These are phyloP conservation scores for Arxiozyma telluris DNA, from an alignment of 1,139 yeast species.

Conservation along the genomic window DNA sequence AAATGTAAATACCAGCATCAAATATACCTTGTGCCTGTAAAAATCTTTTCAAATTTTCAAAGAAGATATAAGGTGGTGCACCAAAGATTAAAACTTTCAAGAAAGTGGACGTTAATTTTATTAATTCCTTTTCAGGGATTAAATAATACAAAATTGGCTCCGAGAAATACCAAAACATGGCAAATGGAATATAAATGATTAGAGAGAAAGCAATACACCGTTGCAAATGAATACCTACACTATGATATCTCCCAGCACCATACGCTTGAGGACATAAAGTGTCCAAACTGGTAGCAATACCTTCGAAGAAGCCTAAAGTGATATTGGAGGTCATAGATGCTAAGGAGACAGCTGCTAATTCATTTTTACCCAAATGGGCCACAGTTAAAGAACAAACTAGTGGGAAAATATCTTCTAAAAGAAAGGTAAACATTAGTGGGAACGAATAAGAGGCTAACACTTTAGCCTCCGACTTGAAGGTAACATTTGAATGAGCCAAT, in stretches of 20 bases:
- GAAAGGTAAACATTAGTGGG: slow-evolving; percentile 59
- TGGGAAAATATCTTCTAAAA: slow-evolving; percentile 64
- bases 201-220: slow-evolving; percentile 53
- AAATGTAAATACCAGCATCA: slow-evolving; percentile 78
- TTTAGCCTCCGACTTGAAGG: slow-evolving; percentile 38
- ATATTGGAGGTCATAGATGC: slow-evolving; percentile 87
- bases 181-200: slow-evolving; percentile 52
- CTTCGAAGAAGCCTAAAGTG: slow-evolving; percentile 76
- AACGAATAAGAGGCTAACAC: slow-evolving; percentile 47
- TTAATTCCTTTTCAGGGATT: slow-evolving; percentile 47
- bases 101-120: slow-evolving; percentile 53
- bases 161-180: slow-evolving; percentile 58
- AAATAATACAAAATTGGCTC: slow-evolving; percentile 42
- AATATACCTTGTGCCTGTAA: slow-evolving; percentile 89
- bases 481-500: slow-evolving; percentile 40
- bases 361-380: slow-evolving; percentile 62
- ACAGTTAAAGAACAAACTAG: slow-evolving; percentile 64
- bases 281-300: slow-evolving; percentile 79
- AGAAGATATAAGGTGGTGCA: slow-evolving; percentile 76
- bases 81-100: slow-evolving; percentile 61
- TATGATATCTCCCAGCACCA: slow-evolving; percentile 55
- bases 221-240: slow-evolving; percentile 58
- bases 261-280: slow-evolving; percentile 81
- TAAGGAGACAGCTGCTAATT: slow-evolving; percentile 72
- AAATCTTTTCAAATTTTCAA: slow-evolving; percentile 75